These are phyloP conservation scores for Prosopis cineraria DNA, from an alignment of 306 rosid genomes.

Conservation along the genomic window DNA sequence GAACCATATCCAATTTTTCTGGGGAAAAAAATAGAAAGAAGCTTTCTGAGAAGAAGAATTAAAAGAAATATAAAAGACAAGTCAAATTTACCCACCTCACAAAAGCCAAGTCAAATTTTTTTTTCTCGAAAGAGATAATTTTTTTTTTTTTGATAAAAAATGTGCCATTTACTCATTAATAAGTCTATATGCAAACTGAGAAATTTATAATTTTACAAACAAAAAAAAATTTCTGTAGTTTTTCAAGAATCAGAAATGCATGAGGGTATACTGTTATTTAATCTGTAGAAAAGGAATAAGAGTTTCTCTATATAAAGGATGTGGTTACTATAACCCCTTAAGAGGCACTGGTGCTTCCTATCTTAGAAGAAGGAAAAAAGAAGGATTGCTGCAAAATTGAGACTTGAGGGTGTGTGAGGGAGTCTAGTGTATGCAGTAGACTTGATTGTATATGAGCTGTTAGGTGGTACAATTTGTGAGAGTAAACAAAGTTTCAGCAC, in stretches of 20 bases:
- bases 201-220: neutral
- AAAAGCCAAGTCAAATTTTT: no score
- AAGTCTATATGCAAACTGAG: no score
- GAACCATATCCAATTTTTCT: neutral
- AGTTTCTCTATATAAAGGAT: neutral
- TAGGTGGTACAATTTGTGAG: constrained; percentile 61
- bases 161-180: neutral
- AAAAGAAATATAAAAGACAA: no score
- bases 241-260: neutral
- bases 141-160: no score
- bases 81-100: no score
- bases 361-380: neutral
- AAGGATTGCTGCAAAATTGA: neutral
- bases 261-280: neutral
- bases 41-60: neutral
- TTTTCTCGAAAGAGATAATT: no score
- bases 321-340: neutral
- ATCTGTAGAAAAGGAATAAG: neutral
- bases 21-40: neutral
- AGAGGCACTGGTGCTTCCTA: neutral
- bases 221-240: neutral
- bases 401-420: neutral
- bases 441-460: constrained; percentile 22
- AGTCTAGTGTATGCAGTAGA: constrained; percentile 17
- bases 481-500: constrained; percentile 67